Conservation (phyloP, 2,329 filamentous ascomycete species). For the Colletotrichum neosansevieriae region DNA sequence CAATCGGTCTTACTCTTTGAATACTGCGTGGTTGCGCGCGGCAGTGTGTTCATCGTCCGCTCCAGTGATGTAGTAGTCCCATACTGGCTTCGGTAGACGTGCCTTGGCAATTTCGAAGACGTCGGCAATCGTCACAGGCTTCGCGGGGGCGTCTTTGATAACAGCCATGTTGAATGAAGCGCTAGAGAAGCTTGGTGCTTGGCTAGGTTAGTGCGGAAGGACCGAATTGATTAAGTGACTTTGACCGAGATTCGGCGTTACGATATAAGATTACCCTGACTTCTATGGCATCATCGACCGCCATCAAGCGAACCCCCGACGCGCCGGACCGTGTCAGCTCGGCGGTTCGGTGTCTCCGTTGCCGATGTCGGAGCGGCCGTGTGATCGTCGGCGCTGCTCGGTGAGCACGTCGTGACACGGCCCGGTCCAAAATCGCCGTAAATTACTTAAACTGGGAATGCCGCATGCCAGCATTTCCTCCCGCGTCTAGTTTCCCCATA, state of each 20-base stretch:
- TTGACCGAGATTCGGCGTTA: constrained; percentile 15
- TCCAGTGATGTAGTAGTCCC: constrained; percentile 44
- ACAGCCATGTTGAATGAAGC: constrained; percentile 8
- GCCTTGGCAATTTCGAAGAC: constrained; percentile 23
- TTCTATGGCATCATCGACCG: constrained; percentile 27
- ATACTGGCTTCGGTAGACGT: constrained; percentile 37
- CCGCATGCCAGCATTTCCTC: constrained; percentile 81
- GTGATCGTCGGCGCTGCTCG: neutral
- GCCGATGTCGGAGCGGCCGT: constrained; percentile 21
- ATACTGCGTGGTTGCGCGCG: constrained; percentile 40
- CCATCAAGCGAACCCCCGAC: constrained; percentile 13
- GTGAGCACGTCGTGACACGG: neutral
- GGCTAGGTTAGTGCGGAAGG: neutral
- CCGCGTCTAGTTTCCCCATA: constrained; percentile 82
- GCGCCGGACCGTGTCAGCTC: constrained; percentile 19
- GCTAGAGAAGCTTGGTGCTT: neutral
- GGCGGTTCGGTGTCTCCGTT: constrained; percentile 18
- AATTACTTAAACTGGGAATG: constrained; percentile 71
- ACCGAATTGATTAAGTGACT: neutral
- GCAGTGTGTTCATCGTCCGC: constrained; percentile 43
- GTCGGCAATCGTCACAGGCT: constrained; percentile 41
- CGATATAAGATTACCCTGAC: neutral
- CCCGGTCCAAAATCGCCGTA: constrained; percentile 21
- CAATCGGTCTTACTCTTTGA: constrained; percentile 35
- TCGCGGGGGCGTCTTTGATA: neutral